A percentile compares a stretch with the other conserved stretches of the same genome.
Conservation (phyloP, 352 stramenopile genomes). For the Thalassiosira mediterranea region DNA sequence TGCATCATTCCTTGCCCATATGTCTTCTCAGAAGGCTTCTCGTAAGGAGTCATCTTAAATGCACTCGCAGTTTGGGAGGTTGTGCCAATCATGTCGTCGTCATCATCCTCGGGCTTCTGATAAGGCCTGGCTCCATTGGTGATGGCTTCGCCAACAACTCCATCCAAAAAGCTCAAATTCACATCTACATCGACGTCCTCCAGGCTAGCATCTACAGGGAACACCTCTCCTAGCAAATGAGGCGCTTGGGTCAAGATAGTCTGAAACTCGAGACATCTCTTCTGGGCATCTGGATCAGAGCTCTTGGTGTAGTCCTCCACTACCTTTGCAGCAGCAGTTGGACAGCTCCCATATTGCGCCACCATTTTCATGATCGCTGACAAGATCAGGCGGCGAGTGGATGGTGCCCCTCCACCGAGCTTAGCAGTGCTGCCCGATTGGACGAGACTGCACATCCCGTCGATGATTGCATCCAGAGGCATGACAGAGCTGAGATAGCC, state of each 20-base stretch:
- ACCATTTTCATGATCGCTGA: constrained; percentile 98
- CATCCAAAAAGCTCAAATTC: constrained; percentile 94
- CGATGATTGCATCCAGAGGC: constrained; percentile 92
- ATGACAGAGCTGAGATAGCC: constrained; percentile 94
- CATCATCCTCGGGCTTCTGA: constrained; percentile 93
- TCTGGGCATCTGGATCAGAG: constrained; percentile 95
- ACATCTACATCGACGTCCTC: constrained; percentile 93
- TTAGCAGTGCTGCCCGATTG: constrained; percentile 74
- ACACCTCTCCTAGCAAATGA: constrained; percentile 89
- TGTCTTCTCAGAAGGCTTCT: constrained; percentile 77
- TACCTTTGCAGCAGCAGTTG: constrained; percentile 89
- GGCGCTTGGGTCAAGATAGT: constrained; percentile 90
- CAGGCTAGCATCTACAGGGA: constrained; percentile 96
- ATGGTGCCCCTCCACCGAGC: constrained; percentile 60
- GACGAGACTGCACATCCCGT: constrained; percentile 93
- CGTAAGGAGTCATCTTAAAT: constrained; percentile 89
- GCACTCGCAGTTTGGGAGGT: constrained; percentile 40
- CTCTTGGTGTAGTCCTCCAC: constrained; percentile 97
- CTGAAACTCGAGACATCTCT: constrained; percentile 98
- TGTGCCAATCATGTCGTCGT: constrained; percentile 87
- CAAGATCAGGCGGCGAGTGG: constrained; percentile 94
- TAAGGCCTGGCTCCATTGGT: constrained; percentile 93
- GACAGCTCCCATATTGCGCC: constrained; percentile 92
- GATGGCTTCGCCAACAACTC: constrained; percentile 92
- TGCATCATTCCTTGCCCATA: constrained; percentile 55